Evolutionary conservation across 345 rosid species (phyloP), one percentile per base, ranked within the genome.

Genomic region (Citrus cavaleriei): DNA sequence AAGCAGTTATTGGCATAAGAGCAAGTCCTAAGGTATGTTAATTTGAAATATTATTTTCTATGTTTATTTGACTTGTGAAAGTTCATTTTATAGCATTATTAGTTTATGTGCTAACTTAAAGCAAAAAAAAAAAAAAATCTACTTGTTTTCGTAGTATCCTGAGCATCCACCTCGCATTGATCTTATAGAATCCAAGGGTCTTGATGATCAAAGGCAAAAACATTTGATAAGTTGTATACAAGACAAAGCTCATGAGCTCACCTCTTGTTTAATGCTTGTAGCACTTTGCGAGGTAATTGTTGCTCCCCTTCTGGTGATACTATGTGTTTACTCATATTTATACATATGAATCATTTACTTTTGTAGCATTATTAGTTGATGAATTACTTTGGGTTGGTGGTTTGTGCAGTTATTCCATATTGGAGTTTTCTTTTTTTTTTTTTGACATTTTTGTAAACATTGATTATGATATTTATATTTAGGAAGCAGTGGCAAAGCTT

Each of bases 401-500:
- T 27, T 10, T 30, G 22, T 30, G 42, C 62, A 18, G 10, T 35
- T 30, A 14, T 54, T 35, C 21, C n/a, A 51, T 49, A 24, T 8
- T 75, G 51, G 14, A 46, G 16, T 42, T 42, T 10, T 42, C 1
- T 12, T 13, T 46, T 12, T 46, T 3, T 3, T 2, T 10, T 25
- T 70, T 32, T 46, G 22, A 25, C 57, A 22, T 51, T 13, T 30
- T 73, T 54, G 37, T 67, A 66, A 38, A 40, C 61, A 51, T 76
- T 72, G 74, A 77, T 74, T 79, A 40, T 54, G 28, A 51, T 81
- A 61, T 42, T 42, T 83, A 77, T 77, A 78, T 86, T 6, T 75
- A 93, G 99, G 98, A 90, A 89, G 93, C 95, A 22, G 92, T 92
- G 67, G 97, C 93, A 87, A 84, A 80, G 88, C 93, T 95, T 55